Percentiles rank a stretch among this genome's conserved stretches.
These are phyloP conservation scores for Fomitopsis palustris DNA, from an alignment of 1,284 basidiomycete species.

Conservation along the genomic window DNA sequence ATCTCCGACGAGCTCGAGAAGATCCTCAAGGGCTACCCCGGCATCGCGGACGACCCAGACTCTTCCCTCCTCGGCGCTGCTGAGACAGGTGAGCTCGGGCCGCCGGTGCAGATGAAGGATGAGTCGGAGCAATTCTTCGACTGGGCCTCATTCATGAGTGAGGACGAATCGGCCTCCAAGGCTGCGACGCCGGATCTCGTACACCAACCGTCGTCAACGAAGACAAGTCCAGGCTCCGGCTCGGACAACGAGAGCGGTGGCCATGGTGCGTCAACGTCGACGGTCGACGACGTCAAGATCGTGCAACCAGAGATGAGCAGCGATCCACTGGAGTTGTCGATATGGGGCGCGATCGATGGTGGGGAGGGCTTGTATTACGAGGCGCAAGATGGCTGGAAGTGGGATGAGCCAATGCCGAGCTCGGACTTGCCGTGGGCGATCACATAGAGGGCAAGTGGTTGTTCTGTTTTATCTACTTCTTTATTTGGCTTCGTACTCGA, in stretches of 20 bases:
- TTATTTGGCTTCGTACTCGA: slow-evolving; percentile 13
- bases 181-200: slow-evolving; percentile 66
- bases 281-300: slow-evolving; percentile 26
- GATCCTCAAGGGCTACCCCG: slow-evolving; percentile 53
- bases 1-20: slow-evolving; percentile 59
- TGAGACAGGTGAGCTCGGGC: not conserved
- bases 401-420: slow-evolving; percentile 61
- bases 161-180: slow-evolving; percentile 57
- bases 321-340: slow-evolving; percentile 55
- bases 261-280: slow-evolving; percentile 14
- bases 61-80: slow-evolving; percentile 7
- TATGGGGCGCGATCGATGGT: slow-evolving; percentile 70
- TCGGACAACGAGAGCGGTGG: slow-evolving; percentile 50
- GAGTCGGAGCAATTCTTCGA: slow-evolving; percentile 51
- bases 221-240: slow-evolving; percentile 73
- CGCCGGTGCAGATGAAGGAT: slow-evolving; percentile 10
- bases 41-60: slow-evolving; percentile 34
- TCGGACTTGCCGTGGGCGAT: slow-evolving; percentile 73
- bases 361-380: slow-evolving; percentile 72
- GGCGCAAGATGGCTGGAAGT: slow-evolving; percentile 58
- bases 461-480: slow-evolving; percentile 11
- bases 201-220: slow-evolving; percentile 59
- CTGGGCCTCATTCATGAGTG: slow-evolving; percentile 55
- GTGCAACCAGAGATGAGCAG: slow-evolving; percentile 20
- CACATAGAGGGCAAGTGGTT: slow-evolving; percentile 11